Evolutionary conservation across 2,329 filamentous ascomycete species (phyloP).

Genomic region (Aspergillus pseudoglaucus): DNA sequence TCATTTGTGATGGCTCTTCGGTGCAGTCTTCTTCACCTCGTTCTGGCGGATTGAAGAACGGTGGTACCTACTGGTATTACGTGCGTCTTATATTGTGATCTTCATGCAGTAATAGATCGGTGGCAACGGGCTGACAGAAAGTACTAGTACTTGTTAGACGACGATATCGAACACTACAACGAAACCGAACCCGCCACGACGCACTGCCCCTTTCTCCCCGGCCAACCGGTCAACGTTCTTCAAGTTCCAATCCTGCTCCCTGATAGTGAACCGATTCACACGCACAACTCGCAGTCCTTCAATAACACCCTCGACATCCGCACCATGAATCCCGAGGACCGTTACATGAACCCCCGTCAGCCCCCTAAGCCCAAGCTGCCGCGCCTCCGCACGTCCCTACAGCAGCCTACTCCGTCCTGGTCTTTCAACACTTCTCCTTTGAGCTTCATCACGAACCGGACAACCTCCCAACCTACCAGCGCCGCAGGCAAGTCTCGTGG

Average conservation of each 20-base stretch:
- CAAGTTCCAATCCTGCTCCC: conserved; percentile 67
- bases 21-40: conserved; percentile 50
- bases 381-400: conserved; percentile 40
- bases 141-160: conserved; percentile 72
- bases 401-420: conserved; percentile 16
- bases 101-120: not conserved
- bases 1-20: conserved; percentile 69
- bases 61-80: conserved; percentile 91
- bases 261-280: conserved; percentile 36
- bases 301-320: conserved; percentile 49
- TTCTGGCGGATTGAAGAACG: conserved; percentile 81
- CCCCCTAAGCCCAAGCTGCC: conserved; percentile 44
- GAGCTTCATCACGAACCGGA: conserved; percentile 20
- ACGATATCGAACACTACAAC: conserved; percentile 70
- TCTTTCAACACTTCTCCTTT: conserved; percentile 23
- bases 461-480: conserved; percentile 31
- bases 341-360: conserved; percentile 63
- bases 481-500: conserved; percentile 12
- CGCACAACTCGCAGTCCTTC: conserved; percentile 49
- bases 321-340: conserved; percentile 73
- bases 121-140: not conserved
- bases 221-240: conserved; percentile 78
- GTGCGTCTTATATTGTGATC: conserved; percentile 48
- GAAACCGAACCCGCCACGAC: conserved; percentile 66
- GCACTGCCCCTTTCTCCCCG: conserved; percentile 76